Evolutionary conservation across 768 basidiomycete genomes (phyloP).

Genomic region (Trametes cingulata): DNA sequence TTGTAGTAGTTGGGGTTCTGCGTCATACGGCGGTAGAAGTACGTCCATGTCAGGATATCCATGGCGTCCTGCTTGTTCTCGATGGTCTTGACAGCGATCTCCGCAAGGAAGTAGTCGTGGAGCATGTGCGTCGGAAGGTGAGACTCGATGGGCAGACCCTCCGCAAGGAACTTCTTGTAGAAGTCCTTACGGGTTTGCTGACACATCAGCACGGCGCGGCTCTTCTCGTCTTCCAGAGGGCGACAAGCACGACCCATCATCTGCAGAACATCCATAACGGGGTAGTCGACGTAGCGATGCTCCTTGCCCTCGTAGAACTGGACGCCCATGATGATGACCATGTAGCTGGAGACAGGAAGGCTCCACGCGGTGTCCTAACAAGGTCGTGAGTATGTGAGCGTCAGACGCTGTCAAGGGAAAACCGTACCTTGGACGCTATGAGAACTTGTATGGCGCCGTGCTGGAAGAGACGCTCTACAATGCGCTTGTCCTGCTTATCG

Average conservation of each 20-base stretch:
- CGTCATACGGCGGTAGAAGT: conserved; percentile 96
- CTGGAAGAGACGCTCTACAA: conserved; percentile 90
- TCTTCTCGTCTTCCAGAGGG: conserved; percentile 82
- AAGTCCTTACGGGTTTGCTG: conserved; percentile 98
- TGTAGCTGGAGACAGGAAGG: conserved; percentile 89
- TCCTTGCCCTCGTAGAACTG: conserved; percentile 97
- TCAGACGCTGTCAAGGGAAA: not conserved
- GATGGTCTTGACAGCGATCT: conserved; percentile 97
- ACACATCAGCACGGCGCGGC: conserved; percentile 95
- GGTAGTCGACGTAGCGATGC: conserved; percentile 97
- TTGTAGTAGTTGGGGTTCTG: conserved; percentile 98
- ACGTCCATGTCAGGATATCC: conserved; percentile 99
- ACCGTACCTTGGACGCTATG: conserved; percentile 84
- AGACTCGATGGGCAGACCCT: conserved; percentile 97
- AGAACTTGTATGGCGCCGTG: conserved; percentile 94
- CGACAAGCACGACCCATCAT: conserved; percentile 99
- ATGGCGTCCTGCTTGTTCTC: conserved; percentile 99
- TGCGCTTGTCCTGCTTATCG: conserved; percentile 87
- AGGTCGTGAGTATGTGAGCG: not conserved
- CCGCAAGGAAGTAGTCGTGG: conserved; percentile 97
- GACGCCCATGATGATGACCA: conserved; percentile 99
- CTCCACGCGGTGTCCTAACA: conserved; percentile 93
- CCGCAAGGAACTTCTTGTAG: conserved; percentile 96
- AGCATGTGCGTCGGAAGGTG: conserved; percentile 87
- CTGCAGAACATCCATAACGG: conserved; percentile 96